These are phyloP conservation scores for Epichloe baconii DNA, from an alignment of 2,329 filamentous ascomycete genomes.

Conservation along the genomic window DNA sequence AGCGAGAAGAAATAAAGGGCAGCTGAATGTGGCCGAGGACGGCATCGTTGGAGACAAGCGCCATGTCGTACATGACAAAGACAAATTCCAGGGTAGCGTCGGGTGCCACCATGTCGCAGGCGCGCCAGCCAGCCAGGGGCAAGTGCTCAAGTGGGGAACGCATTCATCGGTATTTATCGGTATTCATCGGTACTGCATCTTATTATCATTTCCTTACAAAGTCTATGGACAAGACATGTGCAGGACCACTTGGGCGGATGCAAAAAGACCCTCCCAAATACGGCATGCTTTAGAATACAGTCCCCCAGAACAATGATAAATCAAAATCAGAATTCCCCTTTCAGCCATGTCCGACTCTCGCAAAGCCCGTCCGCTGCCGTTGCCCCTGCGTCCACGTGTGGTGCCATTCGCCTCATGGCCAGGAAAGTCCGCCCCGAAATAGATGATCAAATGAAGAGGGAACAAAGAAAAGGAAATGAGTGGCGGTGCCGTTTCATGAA, in stretches of 20 bases:
- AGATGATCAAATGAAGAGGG: background rate
- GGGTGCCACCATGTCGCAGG: background rate
- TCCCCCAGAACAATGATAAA: background rate
- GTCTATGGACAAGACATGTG: slow-evolving; percentile 4
- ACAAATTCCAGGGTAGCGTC: background rate
- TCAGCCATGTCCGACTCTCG: slow-evolving; percentile 5
- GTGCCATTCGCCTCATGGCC: slow-evolving; percentile 3
- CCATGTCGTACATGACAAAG: background rate
- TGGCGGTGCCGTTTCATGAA: background rate
- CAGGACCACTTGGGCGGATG: background rate
- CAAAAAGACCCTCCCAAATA: background rate
- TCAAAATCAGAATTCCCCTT: slow-evolving; percentile 1
- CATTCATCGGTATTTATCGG: background rate
- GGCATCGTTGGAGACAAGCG: too few relatives aligned
- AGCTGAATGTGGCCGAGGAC: background rate
- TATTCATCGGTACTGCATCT: background rate
- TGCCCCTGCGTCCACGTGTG: background rate
- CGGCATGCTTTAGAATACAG: slow-evolving; percentile 8
- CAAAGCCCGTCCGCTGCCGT: background rate
- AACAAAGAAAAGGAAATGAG: slow-evolving; percentile 2
- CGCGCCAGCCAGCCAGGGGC: background rate
- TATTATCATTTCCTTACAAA: slow-evolving; percentile 3
- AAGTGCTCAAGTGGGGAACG: background rate
- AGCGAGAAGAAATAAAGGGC: background rate
- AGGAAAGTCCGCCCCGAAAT: slow-evolving; percentile 1